Base-by-base conservation (phyloP, 2,329 filamentous ascomycete species). In the Talaromyces sp. region DNA sequence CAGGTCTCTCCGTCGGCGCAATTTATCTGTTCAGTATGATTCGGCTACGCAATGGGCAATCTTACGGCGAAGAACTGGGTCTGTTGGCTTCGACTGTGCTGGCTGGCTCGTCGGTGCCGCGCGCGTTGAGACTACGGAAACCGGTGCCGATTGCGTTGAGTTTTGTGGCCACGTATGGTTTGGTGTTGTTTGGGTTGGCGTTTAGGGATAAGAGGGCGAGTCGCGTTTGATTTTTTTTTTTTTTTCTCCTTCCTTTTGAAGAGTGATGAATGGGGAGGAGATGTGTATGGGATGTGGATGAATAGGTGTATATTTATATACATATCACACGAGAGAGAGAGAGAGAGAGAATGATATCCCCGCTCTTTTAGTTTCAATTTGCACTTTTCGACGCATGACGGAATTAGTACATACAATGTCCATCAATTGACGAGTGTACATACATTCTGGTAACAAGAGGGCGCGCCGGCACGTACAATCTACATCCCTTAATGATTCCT, bases 11-110 rank as follows among this genome's bases (percentile, higher is more conserved):
- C 36, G 92, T 99, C 67, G 95, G 95, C 53, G 78, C 82, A 16
- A 78, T 91, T 63, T 89, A 99, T 77, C 87, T 87, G 28, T 81
- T 96, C 51, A 91, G 92, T 65, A 93, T 89, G 66, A 88, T 90
- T 72, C 90, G 93, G 63, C 87, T 96, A 65, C 87, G 89, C 69
- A 88, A 87, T 69, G 81, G 84, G 64, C 84, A 92, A 73, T 75
- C 90, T 3, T 96, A 95, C 75, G 95, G 94, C 65, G 79, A 96
- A 68, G 95, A 98, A 78, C 81, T 96, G 51, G 91, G 89, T n/a
- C 83, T 99, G 9, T 82, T 97, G 51, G 95, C 95, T 4, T 96
- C 91, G 0, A 70, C 92, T n/a, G 79, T 98, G 30, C 84, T 99
- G 40, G 94, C 85, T 2, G 92, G 92, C 23, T 90, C 90, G 50